phyloP scores from a whole-genome alignment of 1,139 yeast species.

The Blastobotrys malaysiensis region DNA sequence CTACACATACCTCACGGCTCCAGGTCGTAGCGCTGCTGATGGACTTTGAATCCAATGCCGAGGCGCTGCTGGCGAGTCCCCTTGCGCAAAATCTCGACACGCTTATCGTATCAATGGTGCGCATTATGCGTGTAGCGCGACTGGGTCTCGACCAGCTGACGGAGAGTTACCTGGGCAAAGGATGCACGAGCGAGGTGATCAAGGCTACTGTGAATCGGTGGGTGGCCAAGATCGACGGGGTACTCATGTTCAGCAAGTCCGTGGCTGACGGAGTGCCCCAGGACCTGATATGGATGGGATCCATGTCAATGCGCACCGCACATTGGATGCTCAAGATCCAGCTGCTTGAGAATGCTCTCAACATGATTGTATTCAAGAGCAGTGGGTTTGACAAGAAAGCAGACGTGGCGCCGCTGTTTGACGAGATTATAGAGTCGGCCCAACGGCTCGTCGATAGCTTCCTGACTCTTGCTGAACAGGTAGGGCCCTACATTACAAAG shows the following conservation, averaged over 20 bases:
- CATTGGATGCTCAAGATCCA: not conserved
- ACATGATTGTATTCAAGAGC: not conserved
- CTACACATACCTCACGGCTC: not conserved
- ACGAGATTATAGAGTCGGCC: not conserved
- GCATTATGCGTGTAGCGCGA: not conserved
- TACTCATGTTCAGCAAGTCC: not conserved
- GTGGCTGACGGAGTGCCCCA: not conserved
- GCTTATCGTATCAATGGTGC: not conserved
- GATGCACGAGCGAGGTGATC: not conserved
- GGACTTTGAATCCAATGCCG: not conserved
- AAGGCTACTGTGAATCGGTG: not conserved
- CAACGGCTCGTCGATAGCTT: not conserved
- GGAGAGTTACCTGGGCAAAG: not conserved
- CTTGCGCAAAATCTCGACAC: not conserved
- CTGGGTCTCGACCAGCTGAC: not conserved
- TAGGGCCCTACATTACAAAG: constrained; percentile 26
- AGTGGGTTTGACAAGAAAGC: not conserved
- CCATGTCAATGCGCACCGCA: not conserved
- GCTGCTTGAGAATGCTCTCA: not conserved
- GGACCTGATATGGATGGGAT: not conserved
- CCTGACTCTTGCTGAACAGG: not conserved
- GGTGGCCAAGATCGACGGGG: not conserved
- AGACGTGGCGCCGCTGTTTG: not conserved
- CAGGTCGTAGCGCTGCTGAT: not conserved
- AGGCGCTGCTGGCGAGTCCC: not conserved